A percentile compares a stretch with the other conserved stretches of the same genome.
phyloP scores from a whole-genome alignment of 768 basidiomycete species.

The Lactarius tabidus region DNA sequence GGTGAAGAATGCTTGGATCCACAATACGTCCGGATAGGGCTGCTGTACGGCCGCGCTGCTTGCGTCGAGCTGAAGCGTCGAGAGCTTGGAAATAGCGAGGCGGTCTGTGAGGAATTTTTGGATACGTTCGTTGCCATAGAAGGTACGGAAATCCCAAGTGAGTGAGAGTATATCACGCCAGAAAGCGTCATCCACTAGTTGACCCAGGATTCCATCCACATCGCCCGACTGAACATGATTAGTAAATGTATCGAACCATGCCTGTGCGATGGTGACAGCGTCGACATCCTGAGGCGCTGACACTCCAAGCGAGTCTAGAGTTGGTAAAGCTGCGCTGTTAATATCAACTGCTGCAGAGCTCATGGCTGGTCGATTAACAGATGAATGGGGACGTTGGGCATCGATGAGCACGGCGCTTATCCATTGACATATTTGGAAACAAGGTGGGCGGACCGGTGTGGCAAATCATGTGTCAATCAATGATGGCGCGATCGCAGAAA shows the following conservation, averaged over 20 bases:
- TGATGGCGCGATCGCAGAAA: neutral
- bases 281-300: slow-evolving; percentile 20
- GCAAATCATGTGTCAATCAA: neutral
- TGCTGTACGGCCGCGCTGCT: slow-evolving; percentile 27
- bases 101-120: slow-evolving; percentile 45
- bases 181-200: slow-evolving; percentile 35
- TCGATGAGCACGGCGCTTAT: neutral
- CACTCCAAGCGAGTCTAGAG: slow-evolving; percentile 25
- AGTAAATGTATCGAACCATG: slow-evolving; percentile 28
- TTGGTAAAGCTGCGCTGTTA: slow-evolving; percentile 22
- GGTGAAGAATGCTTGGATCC: slow-evolving; percentile 42
- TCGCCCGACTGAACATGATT: slow-evolving; percentile 17
- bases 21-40: slow-evolving; percentile 38
- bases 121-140: slow-evolving; percentile 43
- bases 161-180: slow-evolving; percentile 62
- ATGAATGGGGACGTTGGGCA: neutral
- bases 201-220: slow-evolving; percentile 17
- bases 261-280: slow-evolving; percentile 22
- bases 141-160: slow-evolving; percentile 61
- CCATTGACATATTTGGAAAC: neutral
- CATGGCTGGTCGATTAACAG: slow-evolving; percentile 4
- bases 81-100: slow-evolving; percentile 31
- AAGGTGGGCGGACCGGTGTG: neutral
- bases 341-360: slow-evolving; percentile 8
- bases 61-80: slow-evolving; percentile 28